Evolutionary conservation across 2,329 filamentous ascomycete genomes (phyloP), one percentile per base, ranked within the genome.

Genomic region (Orbilia oligospora): DNA sequence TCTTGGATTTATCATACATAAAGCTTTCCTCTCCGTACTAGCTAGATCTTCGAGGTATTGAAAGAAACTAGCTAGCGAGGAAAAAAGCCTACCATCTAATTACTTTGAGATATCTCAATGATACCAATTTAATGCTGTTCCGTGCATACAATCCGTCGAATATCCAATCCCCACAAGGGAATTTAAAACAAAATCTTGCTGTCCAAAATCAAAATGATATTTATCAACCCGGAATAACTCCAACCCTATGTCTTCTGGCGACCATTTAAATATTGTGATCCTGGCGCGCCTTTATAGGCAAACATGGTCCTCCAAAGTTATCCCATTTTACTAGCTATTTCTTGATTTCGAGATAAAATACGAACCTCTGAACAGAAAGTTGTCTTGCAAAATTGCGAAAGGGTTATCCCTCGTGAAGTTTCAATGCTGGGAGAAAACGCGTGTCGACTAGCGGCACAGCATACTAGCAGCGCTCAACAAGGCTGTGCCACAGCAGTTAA

Each of bases 361-460:
- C 44, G 10, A 46, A 46, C 44, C n/a, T 46, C n/a, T 4, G 6
- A 20, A 5, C 6, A 18, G n/a, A 20, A 46, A 2, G 5, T 2
- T 16, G 18, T 20, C 38, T 46, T 46, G 16, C 5, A n/a, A 46
- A 46, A 9, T 20, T 20, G 44, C 6, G 44, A 46, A 46, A 20
- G 10, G 8, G 9, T 18, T 30, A 30, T 30, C 27, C 27, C 10
- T 20, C n/a, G 44, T 18, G 4, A 18, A 46, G 3, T 16, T 20
- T 5, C 20, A 10, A 46, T 2, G 4, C 6, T 46, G 5, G 44
- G 44, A 20, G 44, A 12, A 46, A 46, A 46, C 5, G 22, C 22
- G 49, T 33, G 18, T 49, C 36, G 46, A 49, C 65, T 36, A n/a
- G 38, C 16, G n/a, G 18, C n/a, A 63, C 56, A 63, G 36, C 61